Evolutionary conservation across 192 early-diverging fungal genomes (phyloP).

Genomic region (Gamsiella multidivaricata): DNA sequence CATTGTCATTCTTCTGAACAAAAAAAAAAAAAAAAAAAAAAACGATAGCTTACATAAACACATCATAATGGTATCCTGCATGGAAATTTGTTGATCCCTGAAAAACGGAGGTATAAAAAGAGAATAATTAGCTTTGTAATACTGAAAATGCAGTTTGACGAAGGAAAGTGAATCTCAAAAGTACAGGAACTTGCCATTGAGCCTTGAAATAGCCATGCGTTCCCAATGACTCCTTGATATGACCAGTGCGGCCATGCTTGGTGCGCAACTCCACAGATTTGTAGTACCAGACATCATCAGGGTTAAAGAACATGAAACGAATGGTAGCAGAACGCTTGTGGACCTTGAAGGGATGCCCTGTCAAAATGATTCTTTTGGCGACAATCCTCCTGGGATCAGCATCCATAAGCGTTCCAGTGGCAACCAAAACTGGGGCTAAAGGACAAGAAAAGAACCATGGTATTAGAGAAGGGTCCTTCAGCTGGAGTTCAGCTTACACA

Average conservation of each 20-base stretch:
- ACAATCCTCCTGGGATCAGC: conserved; percentile 87
- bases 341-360: conserved; percentile 95
- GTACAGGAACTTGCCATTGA: conserved; percentile 24
- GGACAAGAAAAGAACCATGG: not conserved
- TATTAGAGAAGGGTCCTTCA: not conserved
- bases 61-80: conserved; percentile 97
- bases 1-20: too few relatives aligned
- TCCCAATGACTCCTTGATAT: conserved; percentile 93
- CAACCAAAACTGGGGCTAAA: conserved; percentile 74
- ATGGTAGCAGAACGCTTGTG: conserved; percentile 93
- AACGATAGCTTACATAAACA: conserved; percentile 80
- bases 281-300: conserved; percentile 95
- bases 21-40: not conserved
- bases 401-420: conserved; percentile 81
- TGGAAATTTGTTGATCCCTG: conserved; percentile 83
- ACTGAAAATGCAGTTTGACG: too few relatives aligned
- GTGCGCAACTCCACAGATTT: conserved; percentile 94
- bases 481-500: too few relatives aligned
- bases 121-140: not conserved
- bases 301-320: conserved; percentile 97
- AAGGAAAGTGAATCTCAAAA: too few relatives aligned
- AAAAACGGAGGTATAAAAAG: conserved; percentile 67
- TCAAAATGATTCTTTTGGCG: conserved; percentile 94
- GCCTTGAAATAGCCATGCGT: conserved; percentile 88
- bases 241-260: conserved; percentile 91